Percentiles rank a stretch among this genome's conserved stretches.
phyloP scores from a whole-genome alignment of 2,329 filamentous ascomycete genomes.

The Graphilbum fragrans region DNA sequence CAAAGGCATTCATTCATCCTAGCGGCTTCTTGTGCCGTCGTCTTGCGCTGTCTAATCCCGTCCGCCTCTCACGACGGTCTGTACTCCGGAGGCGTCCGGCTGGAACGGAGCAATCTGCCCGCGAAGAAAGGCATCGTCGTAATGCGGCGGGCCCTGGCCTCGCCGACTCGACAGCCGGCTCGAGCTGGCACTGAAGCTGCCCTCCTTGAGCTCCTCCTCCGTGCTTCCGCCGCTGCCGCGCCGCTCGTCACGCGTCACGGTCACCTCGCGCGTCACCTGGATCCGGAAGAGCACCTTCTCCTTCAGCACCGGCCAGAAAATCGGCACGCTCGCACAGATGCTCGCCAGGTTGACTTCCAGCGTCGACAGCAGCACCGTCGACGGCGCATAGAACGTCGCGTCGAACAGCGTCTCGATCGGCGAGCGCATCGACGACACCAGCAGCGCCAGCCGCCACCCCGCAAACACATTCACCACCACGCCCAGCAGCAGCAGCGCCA shows the following conservation, averaged over 20 bases:
- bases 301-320: slow-evolving; percentile 13
- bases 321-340: slow-evolving; percentile 11
- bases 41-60: too few species aligned
- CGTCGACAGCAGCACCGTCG: slow-evolving; percentile 12
- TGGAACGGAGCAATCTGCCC: slow-evolving; percentile 9
- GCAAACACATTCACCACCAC: slow-evolving; percentile 12
- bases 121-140: slow-evolving; percentile 8
- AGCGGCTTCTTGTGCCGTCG: too few species aligned
- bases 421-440: slow-evolving; percentile 10
- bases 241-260: neutral
- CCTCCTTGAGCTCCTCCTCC: neutral
- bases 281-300: slow-evolving; percentile 14
- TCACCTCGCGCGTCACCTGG: slow-evolving; percentile 11
- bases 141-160: slow-evolving; percentile 5
- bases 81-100: too few species aligned
- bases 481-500: slow-evolving; percentile 12
- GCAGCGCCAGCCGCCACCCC: slow-evolving; percentile 12
- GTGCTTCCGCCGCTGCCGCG: neutral
- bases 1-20: too few species aligned
- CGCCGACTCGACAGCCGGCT: neutral
- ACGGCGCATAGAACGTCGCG: slow-evolving; percentile 16
- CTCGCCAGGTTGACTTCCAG: slow-evolving; percentile 17
- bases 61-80: too few species aligned
- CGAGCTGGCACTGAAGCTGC: neutral
- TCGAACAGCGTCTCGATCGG: slow-evolving; percentile 13